Evolutionary conservation across 148 eudicot genomes (phyloP).

Genomic region (Rhododendron henanense): DNA sequence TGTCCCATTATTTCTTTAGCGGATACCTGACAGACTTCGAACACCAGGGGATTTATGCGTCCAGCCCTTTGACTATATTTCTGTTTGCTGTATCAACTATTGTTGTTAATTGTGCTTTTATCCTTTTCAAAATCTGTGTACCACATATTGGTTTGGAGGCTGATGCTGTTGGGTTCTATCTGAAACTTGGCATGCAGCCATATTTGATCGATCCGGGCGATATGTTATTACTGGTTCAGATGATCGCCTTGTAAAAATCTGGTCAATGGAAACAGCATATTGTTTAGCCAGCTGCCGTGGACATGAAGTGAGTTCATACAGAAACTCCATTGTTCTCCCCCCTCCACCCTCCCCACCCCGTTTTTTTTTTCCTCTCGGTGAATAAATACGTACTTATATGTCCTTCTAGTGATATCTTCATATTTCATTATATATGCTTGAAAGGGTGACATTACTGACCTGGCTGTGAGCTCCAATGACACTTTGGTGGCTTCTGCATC

Average conservation of each 20-base stretch:
- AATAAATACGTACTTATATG: background rate
- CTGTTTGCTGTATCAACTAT: background rate
- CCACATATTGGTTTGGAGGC: slow-evolving; percentile 1
- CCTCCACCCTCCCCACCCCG: background rate
- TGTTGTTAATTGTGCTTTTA: background rate
- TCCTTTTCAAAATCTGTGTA: background rate
- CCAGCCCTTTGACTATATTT: background rate
- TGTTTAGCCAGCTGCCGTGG: slow-evolving; percentile 99
- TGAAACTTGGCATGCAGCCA: slow-evolving; percentile 46
- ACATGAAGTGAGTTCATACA: slow-evolving; percentile 69
- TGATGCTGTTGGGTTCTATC: slow-evolving; percentile 3
- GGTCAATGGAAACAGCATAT: slow-evolving; percentile 98
- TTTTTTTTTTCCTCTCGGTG: background rate
- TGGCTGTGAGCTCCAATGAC: slow-evolving; percentile 94
- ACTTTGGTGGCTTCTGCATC: slow-evolving; percentile 93
- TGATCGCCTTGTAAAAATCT: slow-evolving; percentile 94
- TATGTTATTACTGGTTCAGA: slow-evolving; percentile 96
- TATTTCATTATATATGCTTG: slow-evolving; percentile 18
- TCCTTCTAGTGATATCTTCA: background rate
- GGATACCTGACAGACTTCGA: background rate
- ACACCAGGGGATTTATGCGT: background rate
- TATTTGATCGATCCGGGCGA: slow-evolving; percentile 88
- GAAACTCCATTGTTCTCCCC: background rate
- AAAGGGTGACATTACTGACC: slow-evolving; percentile 98
- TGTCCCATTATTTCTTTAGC: background rate